Evolutionary conservation across 2,329 filamentous ascomycete genomes (phyloP).

Genomic region (Fusarium sp.): DNA sequence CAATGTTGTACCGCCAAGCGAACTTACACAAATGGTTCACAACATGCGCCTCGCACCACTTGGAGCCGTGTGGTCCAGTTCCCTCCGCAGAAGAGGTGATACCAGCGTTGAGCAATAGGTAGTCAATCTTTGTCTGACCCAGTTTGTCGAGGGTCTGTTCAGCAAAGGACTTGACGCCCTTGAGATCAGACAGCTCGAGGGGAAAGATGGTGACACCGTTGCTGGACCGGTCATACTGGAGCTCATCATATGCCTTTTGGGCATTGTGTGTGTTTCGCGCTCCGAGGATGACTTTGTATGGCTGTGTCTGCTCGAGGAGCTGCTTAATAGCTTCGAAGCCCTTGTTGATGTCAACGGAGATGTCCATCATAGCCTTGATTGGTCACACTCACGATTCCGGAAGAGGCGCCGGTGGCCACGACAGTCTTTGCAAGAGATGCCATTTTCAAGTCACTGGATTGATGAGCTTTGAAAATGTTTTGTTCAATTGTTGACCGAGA

Average conservation of each 20-base stretch:
- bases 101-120: slow-evolving; percentile 62
- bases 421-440: slow-evolving; percentile 58
- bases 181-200: slow-evolving; percentile 59
- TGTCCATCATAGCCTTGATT: neutral
- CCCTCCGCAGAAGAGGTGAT: slow-evolving; percentile 52
- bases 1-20: neutral
- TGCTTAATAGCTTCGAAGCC: slow-evolving; percentile 65
- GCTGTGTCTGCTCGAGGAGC: slow-evolving; percentile 57
- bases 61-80: slow-evolving; percentile 54
- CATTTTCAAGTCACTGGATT: slow-evolving; percentile 44
- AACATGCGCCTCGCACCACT: slow-evolving; percentile 62
- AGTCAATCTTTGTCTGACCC: slow-evolving; percentile 57
- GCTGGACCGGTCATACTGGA: slow-evolving; percentile 55
- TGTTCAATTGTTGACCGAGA: neutral
- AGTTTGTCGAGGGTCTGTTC: slow-evolving; percentile 56
- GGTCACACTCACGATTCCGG: slow-evolving; percentile 57
- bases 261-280: slow-evolving; percentile 58
- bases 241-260: slow-evolving; percentile 54
- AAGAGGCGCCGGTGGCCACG: slow-evolving; percentile 62
- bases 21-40: slow-evolving; percentile 64
- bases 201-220: slow-evolving; percentile 60
- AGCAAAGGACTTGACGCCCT: slow-evolving; percentile 59
- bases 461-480: neutral
- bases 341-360: slow-evolving; percentile 47
- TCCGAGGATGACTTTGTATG: slow-evolving; percentile 62